Evolutionary conservation across 2,329 filamentous ascomycete species (phyloP), one percentile per base, ranked within the genome.

Genomic region (Fusarium sp.): DNA sequence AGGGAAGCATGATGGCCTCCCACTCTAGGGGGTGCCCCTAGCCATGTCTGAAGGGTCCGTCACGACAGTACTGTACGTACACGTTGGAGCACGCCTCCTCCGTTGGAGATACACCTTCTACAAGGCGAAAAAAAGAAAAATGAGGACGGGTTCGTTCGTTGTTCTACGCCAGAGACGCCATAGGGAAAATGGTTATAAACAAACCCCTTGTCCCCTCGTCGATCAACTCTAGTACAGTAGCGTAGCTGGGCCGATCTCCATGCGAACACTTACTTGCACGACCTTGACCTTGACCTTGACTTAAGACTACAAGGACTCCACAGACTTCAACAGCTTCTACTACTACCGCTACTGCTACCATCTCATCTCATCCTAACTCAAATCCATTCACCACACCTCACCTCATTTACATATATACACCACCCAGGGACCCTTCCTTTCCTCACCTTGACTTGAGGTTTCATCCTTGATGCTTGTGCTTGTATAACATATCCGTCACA

Each of bases 231-330:
- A 69, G 65, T 77, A 65, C 63, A 69, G 66, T 77, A 65, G 59
- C 39, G 39, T 55, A 66, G 61, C 62, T 77, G 67, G 70, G 67
- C 53, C 68, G 75, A 77, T 77, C 75, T 74, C 73, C 62, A 77
- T 77, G 74, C 75, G 72, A 76, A 77, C 75, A 76, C 75, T 75
- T 76, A 72, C 71, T 72, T 70, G 60, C 68, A 72, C 65, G 63
- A 58, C 63, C 62, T 65, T 68, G 65, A 56, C 63, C 63, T 66
- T 42, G 64, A 56, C 36, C 54, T 63, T 56, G 60, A 61, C 65
- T 72, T 67, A 69, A 69, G 65, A 69, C 66, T 60, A 69, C 66
- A 57, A 65, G 69, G 51, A 65, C 75, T 77, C 75, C 73, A 76
- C 75, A 75, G 63, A 61, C 62, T 59, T 67, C 65, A 60, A 72